Evolutionary conservation across 768 basidiomycete species (phyloP).

Genomic region (Rhodotorula diobovata): DNA sequence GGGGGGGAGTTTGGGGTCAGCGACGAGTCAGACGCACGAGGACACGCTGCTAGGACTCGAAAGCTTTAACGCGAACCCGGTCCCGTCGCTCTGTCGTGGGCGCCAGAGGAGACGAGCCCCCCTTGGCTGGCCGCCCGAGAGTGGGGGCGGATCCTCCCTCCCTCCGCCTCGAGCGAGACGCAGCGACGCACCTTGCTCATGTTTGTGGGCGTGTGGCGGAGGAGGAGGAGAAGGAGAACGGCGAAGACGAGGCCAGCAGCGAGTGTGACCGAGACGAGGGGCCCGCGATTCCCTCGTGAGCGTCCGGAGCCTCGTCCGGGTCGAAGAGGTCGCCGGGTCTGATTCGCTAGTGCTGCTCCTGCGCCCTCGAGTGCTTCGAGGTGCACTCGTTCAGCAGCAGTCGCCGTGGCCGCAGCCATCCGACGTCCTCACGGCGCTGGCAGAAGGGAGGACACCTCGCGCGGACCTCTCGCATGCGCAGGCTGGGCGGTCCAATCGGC

Average conservation of each 20-base stretch:
- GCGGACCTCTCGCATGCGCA: too few species aligned
- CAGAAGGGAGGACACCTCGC: too few species aligned
- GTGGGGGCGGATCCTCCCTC: background rate
- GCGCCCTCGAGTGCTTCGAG: background rate
- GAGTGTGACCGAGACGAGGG: background rate
- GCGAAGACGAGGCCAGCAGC: background rate
- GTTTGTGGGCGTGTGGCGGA: background rate
- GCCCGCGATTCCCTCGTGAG: too few species aligned
- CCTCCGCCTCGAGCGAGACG: background rate
- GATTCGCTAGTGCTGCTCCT: background rate
- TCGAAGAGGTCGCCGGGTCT: background rate
- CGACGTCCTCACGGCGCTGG: too few species aligned
- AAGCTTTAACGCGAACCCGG: too few species aligned
- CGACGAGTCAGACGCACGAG: too few species aligned
- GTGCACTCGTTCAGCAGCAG: too few species aligned
- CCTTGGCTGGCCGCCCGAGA: too few species aligned
- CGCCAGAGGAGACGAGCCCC: too few species aligned
- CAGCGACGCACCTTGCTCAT: constrained; percentile 4
- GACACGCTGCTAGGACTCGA: too few species aligned
- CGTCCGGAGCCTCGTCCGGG: background rate
- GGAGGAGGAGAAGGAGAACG: background rate
- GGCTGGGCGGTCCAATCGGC: too few species aligned
- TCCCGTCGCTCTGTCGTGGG: too few species aligned
- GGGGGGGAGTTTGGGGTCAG: background rate
- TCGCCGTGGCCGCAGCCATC: background rate